These are phyloP conservation scores for Xanthoconium stramineum DNA, from an alignment of 768 basidiomycete genomes.

Conservation along the genomic window DNA sequence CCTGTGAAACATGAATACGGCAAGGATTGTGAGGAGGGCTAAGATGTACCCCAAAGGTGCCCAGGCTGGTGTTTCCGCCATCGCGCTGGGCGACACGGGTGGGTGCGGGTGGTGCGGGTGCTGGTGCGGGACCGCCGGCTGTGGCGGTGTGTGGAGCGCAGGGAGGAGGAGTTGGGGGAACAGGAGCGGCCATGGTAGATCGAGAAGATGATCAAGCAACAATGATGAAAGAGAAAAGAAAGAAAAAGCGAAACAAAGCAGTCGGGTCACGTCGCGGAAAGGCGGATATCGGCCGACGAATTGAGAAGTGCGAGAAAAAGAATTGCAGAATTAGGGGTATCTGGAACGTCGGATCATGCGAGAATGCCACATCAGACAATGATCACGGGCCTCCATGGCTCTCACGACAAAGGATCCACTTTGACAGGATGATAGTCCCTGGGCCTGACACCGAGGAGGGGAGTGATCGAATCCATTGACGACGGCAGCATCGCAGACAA, in stretches of 20 bases:
- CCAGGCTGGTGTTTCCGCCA: conserved; percentile 56
- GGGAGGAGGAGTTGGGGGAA: background rate
- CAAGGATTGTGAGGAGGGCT: background rate
- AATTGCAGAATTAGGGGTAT: background rate
- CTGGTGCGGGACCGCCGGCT: background rate
- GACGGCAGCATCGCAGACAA: background rate
- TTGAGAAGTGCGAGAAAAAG: background rate
- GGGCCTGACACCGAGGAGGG: background rate
- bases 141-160: background rate
- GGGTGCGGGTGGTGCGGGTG: conserved; percentile 34
- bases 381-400: background rate
- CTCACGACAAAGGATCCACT: background rate
- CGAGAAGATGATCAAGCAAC: background rate
- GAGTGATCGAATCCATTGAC: background rate
- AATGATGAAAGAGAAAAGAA: background rate
- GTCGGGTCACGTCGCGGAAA: background rate
- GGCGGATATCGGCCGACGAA: conserved; percentile 4
- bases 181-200: conserved; percentile 16
- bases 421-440: background rate
- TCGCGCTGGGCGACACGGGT: conserved; percentile 50
- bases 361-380: background rate
- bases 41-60: conserved; percentile 64
- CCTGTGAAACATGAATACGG: conserved; percentile 40
- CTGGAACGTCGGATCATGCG: background rate
- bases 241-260: background rate